Conservation (phyloP, 2,329 filamentous ascomycete genomes). For the Xylariales sp. region DNA sequence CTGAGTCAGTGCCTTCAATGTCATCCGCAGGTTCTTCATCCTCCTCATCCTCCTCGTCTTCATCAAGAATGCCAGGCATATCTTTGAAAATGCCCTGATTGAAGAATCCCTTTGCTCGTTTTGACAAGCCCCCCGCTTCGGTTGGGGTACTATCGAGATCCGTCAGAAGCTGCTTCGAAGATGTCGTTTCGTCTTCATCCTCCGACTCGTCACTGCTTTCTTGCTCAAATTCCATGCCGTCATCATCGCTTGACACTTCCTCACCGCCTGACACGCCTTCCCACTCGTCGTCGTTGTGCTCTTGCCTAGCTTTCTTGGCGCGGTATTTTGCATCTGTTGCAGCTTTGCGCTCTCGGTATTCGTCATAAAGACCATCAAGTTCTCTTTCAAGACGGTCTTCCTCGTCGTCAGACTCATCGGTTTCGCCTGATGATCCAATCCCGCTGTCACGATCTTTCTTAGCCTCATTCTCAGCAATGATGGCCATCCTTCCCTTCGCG, state of each 20-base stretch:
- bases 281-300: constrained; percentile 85
- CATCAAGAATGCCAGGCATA: constrained; percentile 63
- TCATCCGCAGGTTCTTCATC: constrained; percentile 21
- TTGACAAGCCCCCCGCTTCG: constrained; percentile 64
- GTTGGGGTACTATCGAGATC: constrained; percentile 54
- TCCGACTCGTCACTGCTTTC: constrained; percentile 61
- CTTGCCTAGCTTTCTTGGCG: constrained; percentile 81
- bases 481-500: constrained; percentile 73
- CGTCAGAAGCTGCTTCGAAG: constrained; percentile 51
- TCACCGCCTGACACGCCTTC: constrained; percentile 75
- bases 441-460: constrained; percentile 58
- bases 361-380: constrained; percentile 81
- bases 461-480: constrained; percentile 52
- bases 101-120: constrained; percentile 84
- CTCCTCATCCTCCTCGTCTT: constrained; percentile 33
- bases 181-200: constrained; percentile 43
- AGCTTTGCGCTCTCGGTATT: constrained; percentile 76
- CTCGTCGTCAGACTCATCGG: constrained; percentile 69
- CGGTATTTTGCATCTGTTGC: constrained; percentile 81
- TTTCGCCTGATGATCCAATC: constrained; percentile 47
- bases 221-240: constrained; percentile 52
- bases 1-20: constrained; percentile 19
- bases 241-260: constrained; percentile 53
- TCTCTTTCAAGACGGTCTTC: constrained; percentile 79
- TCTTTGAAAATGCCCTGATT: constrained; percentile 91